Evolutionary conservation across 2,329 filamentous ascomycete species (phyloP), one percentile per base, ranked within the genome.

Genomic region (Pseudopithomyces chartarum): DNA sequence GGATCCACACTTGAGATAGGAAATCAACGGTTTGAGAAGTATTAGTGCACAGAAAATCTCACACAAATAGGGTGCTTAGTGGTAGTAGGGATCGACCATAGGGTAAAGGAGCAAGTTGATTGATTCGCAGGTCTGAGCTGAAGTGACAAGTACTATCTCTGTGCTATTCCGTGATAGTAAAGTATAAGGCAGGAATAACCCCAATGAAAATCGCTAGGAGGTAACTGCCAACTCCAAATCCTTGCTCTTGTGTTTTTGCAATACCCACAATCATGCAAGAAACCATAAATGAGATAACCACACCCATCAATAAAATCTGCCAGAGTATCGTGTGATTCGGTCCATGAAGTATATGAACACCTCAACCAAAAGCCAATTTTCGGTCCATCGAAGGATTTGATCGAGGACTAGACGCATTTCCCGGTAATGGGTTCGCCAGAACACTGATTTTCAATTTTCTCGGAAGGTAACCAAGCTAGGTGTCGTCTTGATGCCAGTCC

Each of bases 211-310:
- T 54, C 29, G 51, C 50, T 7, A 57, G 15, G 46, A 57, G 50
- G 38, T 39, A 57, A 39, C 44, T 57, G 6, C 55, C 55, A 19
- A 57, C 36, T 15, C 50, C 55, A 39, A 57, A 57, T 11, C 49
- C 55, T 39, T 57, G 55, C 50, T 57, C 55, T 54, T 57, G 49
- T 20, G 55, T 57, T 43, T 57, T 48, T 38, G 55, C 44, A 48
- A 57, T 36, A 23, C 55, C 55, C 13, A 57, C 43, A 12, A 57
- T 32, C 55, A 57, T 33, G 17, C 33, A 33, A 23, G 55, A 57
- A 26, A 57, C 29, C 4, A 54, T 34, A 36, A 57, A 57, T n/a
- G 55, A 17, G 19, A 57, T 20, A 29, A 43, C 55, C 4, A 57
- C 43, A 44, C 49, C 55, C 22, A 53, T 23, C 6, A 13, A 38